A percentile compares a stretch with the other conserved stretches of the same genome.
phyloP scores from a whole-genome alignment of 1,284 basidiomycete species.

The Melampsora americana region DNA sequence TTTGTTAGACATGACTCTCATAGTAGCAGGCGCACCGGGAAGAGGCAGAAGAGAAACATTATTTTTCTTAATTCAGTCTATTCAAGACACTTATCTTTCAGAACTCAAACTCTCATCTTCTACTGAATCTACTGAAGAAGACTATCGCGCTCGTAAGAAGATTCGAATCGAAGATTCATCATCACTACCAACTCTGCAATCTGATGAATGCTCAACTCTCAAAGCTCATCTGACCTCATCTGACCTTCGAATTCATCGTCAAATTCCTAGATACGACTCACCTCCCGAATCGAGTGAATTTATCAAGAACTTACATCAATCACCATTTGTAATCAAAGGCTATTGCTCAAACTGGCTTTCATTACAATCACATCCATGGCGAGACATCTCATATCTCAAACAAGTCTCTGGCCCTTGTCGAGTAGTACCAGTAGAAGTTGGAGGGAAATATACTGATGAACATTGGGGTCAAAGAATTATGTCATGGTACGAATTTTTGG shows the following conservation, averaged over 20 bases:
- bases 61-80: conserved; percentile 61
- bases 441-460: conserved; percentile 72
- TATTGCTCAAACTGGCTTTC: conserved; percentile 67
- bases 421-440: conserved; percentile 85
- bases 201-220: not conserved
- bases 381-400: conserved; percentile 66
- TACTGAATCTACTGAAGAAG: not conserved
- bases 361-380: conserved; percentile 66
- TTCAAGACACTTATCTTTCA: conserved; percentile 54
- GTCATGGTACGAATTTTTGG: conserved; percentile 71
- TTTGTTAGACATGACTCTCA: conserved; percentile 71
- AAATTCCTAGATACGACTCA: conserved; percentile 49
- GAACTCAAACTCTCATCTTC: not conserved
- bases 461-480: conserved; percentile 81
- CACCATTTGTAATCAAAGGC: conserved; percentile 71
- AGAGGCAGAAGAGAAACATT: conserved; percentile 63
- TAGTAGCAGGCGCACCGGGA: conserved; percentile 76
- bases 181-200: not conserved
- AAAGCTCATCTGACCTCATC: not conserved
- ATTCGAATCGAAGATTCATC: not conserved
- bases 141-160: conserved; percentile 5
- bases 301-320: conserved; percentile 55
- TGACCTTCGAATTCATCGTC: not conserved
- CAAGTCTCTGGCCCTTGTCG: conserved; percentile 70
- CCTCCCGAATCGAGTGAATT: conserved; percentile 65